Conservation (phyloP, 805 yeast species). For the Wickerhamomyces chambardii region DNA sequence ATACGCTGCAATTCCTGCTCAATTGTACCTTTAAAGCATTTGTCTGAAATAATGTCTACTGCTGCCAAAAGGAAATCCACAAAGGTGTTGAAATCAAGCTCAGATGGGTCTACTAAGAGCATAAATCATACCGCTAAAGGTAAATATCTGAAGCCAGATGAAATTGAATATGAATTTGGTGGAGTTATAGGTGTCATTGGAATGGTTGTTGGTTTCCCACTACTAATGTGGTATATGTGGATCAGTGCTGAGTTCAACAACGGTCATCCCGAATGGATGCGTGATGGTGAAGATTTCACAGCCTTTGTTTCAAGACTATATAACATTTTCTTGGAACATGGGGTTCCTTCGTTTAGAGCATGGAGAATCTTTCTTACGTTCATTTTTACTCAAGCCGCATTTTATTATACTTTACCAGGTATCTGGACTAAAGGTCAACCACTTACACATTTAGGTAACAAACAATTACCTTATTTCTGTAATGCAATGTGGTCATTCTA, state of each 20-base stretch:
- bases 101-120: too few relatives aligned
- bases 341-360: constrained; percentile 48
- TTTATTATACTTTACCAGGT: constrained; percentile 86
- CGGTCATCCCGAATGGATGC: constrained; percentile 68
- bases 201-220: constrained; percentile 90
- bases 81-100: too few relatives aligned
- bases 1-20: too few relatives aligned
- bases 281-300: constrained; percentile 32
- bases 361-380: constrained; percentile 69
- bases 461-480: constrained; percentile 86
- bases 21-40: too few relatives aligned
- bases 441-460: constrained; percentile 67
- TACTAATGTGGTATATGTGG: constrained; percentile 96
- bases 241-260: constrained; percentile 73
- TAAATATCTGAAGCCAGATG: constrained; percentile 34
- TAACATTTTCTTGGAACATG: constrained; percentile 38
- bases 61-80: too few relatives aligned
- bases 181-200: constrained; percentile 85
- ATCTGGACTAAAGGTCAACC: constrained; percentile 95
- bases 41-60: too few relatives aligned
- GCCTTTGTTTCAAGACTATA: constrained; percentile 38
- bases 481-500: constrained; percentile 87
- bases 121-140: too few relatives aligned
- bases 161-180: constrained; percentile 84
- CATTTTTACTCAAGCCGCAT: constrained; percentile 55